Evolutionary conservation across 768 basidiomycete species (phyloP).

Genomic region (Tulasnella calospora): DNA sequence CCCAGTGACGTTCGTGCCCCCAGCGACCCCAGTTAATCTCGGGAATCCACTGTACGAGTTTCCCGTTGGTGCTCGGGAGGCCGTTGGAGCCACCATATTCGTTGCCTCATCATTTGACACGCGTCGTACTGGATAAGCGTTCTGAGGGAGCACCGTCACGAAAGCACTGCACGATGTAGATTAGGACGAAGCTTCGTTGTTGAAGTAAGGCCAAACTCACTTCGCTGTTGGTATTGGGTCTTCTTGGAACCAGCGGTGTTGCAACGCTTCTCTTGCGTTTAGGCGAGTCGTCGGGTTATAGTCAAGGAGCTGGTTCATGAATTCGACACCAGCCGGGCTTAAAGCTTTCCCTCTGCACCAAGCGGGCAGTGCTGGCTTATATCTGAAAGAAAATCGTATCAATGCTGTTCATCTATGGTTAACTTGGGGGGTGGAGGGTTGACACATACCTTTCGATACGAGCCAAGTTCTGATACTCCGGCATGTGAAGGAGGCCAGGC

Average conservation of each 20-base stretch:
- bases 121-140: slow-evolving; percentile 77
- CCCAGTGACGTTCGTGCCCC: slow-evolving; percentile 1
- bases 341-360: slow-evolving; percentile 60
- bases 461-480: slow-evolving; percentile 80
- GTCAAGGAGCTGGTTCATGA: slow-evolving; percentile 78
- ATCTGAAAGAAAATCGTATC: slow-evolving; percentile 41
- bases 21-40: slow-evolving; percentile 10
- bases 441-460: slow-evolving; percentile 63
- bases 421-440: not conserved
- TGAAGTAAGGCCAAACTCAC: slow-evolving; percentile 45
- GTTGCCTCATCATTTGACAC: slow-evolving; percentile 92
- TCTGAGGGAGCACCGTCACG: slow-evolving; percentile 53
- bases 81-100: slow-evolving; percentile 55
- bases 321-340: slow-evolving; percentile 61
- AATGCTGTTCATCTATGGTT: not conserved
- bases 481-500: slow-evolving; percentile 80
- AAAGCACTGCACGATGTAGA: slow-evolving; percentile 57
- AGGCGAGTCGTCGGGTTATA: slow-evolving; percentile 88
- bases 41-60: slow-evolving; percentile 9
- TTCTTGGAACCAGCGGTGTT: slow-evolving; percentile 88
- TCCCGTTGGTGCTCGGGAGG: slow-evolving; percentile 18
- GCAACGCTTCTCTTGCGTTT: slow-evolving; percentile 73
- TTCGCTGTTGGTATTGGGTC: slow-evolving; percentile 82
- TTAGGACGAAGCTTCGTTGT: not conserved
- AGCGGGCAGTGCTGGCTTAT: slow-evolving; percentile 55